A percentile compares a stretch with the other conserved stretches of the same genome.
Evolutionary conservation across 139 green algal genomes (phyloP).

Genomic region (Chlamydomonas applanata): DNA sequence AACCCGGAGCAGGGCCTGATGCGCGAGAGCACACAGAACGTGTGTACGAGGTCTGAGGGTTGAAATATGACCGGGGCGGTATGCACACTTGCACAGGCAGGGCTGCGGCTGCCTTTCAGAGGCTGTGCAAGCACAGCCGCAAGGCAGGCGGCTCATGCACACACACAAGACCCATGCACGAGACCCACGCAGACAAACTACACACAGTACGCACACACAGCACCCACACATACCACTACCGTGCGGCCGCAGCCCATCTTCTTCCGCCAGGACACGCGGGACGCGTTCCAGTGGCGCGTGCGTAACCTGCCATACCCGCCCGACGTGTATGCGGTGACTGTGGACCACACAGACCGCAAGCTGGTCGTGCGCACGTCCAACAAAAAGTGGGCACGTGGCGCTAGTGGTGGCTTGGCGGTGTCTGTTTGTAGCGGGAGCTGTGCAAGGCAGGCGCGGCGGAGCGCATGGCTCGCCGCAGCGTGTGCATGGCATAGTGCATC

Average conservation of each 20-base stretch:
- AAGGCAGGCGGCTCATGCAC: too few species aligned
- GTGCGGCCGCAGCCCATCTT: constrained; percentile 23
- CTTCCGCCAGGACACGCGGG: constrained; percentile 27
- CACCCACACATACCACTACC: not conserved
- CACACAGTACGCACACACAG: too few species aligned
- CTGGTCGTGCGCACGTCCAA: constrained; percentile 45
- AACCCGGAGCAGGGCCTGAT: constrained; percentile 21
- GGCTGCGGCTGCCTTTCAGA: too few species aligned
- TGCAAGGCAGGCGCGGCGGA: too few species aligned
- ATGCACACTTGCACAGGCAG: not conserved
- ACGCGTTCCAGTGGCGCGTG: constrained; percentile 43
- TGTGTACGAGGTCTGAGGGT: constrained; percentile 6
- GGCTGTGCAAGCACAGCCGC: too few species aligned
- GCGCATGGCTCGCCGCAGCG: too few species aligned
- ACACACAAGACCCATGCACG: too few species aligned
- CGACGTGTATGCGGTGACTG: constrained; percentile 27
- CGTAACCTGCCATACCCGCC: constrained; percentile 48
- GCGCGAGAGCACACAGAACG: constrained; percentile 34
- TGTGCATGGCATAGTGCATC: too few species aligned
- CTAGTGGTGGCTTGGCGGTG: too few species aligned
- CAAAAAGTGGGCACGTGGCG: constrained; percentile 56
- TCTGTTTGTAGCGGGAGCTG: too few species aligned
- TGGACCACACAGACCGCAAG: constrained; percentile 27
- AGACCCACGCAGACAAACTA: too few species aligned
- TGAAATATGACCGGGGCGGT: too few species aligned